A percentile compares a stretch with the other conserved stretches of the same genome.
Conservation (phyloP, 1,284 basidiomycete genomes). For the Sporisorium reilianum region DNA sequence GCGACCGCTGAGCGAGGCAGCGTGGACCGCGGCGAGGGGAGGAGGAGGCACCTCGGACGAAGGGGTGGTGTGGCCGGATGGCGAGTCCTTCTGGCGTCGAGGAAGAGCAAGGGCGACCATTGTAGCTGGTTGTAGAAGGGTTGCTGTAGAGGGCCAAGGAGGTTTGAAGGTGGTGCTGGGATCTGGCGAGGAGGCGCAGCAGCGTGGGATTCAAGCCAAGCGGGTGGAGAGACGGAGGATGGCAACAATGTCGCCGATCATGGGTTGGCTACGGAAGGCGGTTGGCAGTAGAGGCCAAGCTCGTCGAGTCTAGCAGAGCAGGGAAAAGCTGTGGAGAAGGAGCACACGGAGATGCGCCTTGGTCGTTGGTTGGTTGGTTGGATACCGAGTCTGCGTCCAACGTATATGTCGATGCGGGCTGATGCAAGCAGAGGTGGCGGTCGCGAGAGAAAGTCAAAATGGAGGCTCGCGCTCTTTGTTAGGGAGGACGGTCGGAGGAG, state of each 20-base stretch:
- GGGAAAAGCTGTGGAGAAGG: background rate
- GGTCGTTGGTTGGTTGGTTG: background rate
- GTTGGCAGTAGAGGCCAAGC: conserved; percentile 51
- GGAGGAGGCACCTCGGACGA: conserved; percentile 34
- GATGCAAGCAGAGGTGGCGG: background rate
- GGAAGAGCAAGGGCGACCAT: conserved; percentile 49
- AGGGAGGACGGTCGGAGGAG: conserved; percentile 62
- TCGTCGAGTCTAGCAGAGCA: conserved; percentile 17
- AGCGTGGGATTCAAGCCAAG: conserved; percentile 53
- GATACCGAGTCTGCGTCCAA: background rate
- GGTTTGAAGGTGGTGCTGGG: conserved; percentile 52
- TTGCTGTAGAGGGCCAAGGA: conserved; percentile 31
- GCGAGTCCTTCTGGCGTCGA: conserved; percentile 39
- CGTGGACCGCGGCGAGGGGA: conserved; percentile 25
- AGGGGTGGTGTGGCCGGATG: conserved; percentile 19
- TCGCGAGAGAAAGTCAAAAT: conserved; percentile 3
- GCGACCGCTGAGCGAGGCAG: conserved; percentile 17
- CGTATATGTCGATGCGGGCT: background rate
- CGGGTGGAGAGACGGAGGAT: conserved; percentile 47
- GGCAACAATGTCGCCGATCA: conserved; percentile 43
- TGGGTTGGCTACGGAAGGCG: conserved; percentile 52
- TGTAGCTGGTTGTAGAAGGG: background rate
- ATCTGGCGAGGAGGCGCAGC: conserved; percentile 34
- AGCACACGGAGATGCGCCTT: conserved; percentile 5
- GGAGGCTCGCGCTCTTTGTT: conserved; percentile 22